Conservation (phyloP, 495 filamentous ascomycete genomes). For the Lepidopterella palustris region DNA sequence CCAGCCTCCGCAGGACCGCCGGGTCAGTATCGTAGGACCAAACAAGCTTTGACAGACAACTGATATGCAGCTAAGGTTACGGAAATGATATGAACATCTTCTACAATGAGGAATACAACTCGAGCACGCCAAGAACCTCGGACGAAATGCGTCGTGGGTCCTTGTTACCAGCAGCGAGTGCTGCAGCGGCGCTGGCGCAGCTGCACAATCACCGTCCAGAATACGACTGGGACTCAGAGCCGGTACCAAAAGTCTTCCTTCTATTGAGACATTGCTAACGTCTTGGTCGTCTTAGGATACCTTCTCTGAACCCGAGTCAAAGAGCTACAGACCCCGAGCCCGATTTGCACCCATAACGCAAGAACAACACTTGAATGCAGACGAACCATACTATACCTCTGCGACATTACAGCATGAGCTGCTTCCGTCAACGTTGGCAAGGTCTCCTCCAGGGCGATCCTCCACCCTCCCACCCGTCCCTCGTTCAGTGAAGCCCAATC, state of each 20-base stretch:
- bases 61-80: constrained; percentile 28
- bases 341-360: constrained; percentile 25
- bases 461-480: constrained; percentile 80
- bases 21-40: constrained; percentile 22
- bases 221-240: constrained; percentile 77
- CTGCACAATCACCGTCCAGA: constrained; percentile 77
- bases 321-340: constrained; percentile 40
- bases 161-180: constrained; percentile 63
- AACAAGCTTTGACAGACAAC: constrained; percentile 19
- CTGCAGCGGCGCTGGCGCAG: constrained; percentile 80
- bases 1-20: constrained; percentile 29
- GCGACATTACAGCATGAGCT: constrained; percentile 60
- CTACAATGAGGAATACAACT: constrained; percentile 56
- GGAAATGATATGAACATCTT: constrained; percentile 35
- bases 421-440: constrained; percentile 71
- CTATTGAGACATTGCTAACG: constrained; percentile 26
- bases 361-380: constrained; percentile 26
- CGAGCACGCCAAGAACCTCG: constrained; percentile 62
- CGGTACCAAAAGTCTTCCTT: constrained; percentile 43
- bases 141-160: constrained; percentile 64
- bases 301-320: constrained; percentile 61
- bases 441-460: constrained; percentile 78
- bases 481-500: constrained; percentile 53
- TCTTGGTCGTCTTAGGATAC: constrained; percentile 48
- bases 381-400: constrained; percentile 40